Base-by-base conservation (phyloP, 306 rosid species). In the Castanospermum australe region DNA sequence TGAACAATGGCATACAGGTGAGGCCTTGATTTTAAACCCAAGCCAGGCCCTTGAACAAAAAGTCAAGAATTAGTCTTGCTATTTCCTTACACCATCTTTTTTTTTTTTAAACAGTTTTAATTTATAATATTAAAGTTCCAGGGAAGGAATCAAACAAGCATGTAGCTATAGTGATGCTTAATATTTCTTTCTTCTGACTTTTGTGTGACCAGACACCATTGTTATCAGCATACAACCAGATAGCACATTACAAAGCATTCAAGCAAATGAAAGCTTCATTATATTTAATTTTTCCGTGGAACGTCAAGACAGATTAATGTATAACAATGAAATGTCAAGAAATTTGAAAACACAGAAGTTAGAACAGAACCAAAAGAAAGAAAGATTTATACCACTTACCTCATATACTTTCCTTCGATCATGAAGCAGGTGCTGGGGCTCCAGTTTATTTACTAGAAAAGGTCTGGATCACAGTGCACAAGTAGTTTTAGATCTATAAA, bases 381-480 rank as follows among this genome's bases (percentile, higher is more conserved):
- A 69, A 64, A 63, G 22, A 76, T 24, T 5, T 44, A 45, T 63
- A 48, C 67, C 12, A 20, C 90, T 68, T 86, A 94, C 99, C 99
- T 94, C 92, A 20, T 94, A 94, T 17, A 94, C 99, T 90, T 88
- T 87, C 83, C 97, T 89, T 48, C 99, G 87, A 86, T 94, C 99
- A 73, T 92, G 97, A 85, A 94, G 99, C 79, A 94, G 99, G 84
- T 94, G 93, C 32, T 94, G 99, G 0, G 91, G 97, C 82, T 92
- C 97, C 84, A 94, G 75, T 81, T 94, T 97, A 76, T 94, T 94
- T 33, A 94, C 99, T 50, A 94, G 82, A 81, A 89, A 94, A 71
- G 99, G 97, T 73, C 99, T 92, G 91, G 50, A 78, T 71, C 85
- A 87, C 65, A 90, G 33, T 61, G 73, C 77, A 77, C 15, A 50